Conservation (phyloP, 2,329 filamentous ascomycete species). For the Ustulina deusta region DNA sequence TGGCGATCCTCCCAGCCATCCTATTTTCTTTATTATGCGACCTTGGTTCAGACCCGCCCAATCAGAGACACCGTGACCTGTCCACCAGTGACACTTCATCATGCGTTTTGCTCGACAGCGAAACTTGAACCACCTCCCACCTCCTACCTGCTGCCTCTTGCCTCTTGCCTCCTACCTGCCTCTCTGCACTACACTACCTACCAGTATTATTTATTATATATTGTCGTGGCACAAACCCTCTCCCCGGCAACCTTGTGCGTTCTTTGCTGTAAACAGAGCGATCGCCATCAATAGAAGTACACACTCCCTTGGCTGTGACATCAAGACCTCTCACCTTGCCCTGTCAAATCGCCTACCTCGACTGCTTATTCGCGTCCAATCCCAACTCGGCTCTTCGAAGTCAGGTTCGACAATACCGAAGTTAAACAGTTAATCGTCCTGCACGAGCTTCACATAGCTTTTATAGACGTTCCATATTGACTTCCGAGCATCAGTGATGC, state of each 20-base stretch:
- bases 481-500: conserved; percentile 33
- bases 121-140: conserved; percentile 24
- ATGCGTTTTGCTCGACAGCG: conserved; percentile 39
- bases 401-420: conserved; percentile 14
- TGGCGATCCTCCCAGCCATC: conserved; percentile 23
- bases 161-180: not conserved
- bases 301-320: conserved; percentile 1
- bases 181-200: conserved; percentile 3
- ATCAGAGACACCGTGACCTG: conserved; percentile 24
- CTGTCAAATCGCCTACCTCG: conserved; percentile 4
- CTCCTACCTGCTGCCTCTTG: not conserved
- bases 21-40: conserved; percentile 36
- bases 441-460: not conserved
- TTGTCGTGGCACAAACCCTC: conserved; percentile 10
- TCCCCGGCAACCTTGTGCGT: conserved; percentile 30
- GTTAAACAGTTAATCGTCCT: not conserved
- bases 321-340: not conserved
- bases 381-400: not conserved
- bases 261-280: conserved; percentile 30
- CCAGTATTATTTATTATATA: no score
- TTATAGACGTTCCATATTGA: not conserved
- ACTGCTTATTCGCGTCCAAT: not conserved
- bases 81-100: conserved; percentile 45
- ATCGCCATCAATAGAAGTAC: conserved; percentile 24
- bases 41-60: conserved; percentile 37